A percentile compares a stretch with the other conserved stretches of the same genome.
Evolutionary conservation across 2,329 filamentous ascomycete species (phyloP).

Genomic region (Rutstroemia sp.): DNA sequence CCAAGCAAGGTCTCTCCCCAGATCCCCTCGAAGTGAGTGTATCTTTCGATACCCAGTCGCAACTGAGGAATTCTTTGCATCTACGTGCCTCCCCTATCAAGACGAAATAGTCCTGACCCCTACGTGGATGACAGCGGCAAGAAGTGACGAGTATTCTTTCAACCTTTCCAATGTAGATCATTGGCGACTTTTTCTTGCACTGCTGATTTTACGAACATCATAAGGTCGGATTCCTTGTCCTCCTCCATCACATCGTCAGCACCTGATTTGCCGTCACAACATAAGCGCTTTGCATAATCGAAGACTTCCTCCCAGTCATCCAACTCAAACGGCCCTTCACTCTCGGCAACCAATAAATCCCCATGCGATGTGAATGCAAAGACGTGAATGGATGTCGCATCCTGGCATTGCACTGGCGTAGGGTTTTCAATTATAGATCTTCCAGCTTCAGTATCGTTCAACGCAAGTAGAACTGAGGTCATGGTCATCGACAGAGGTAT

Average conservation of each 20-base stretch:
- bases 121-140: slow-evolving; percentile 3
- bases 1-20: not conserved
- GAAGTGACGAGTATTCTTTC: slow-evolving; percentile 13
- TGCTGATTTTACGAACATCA: slow-evolving; percentile 53
- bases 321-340: slow-evolving; percentile 69
- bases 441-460: slow-evolving; percentile 37
- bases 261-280: slow-evolving; percentile 39
- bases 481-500: slow-evolving; percentile 71
- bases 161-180: slow-evolving; percentile 49
- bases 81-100: not conserved
- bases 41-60: slow-evolving; percentile 1
- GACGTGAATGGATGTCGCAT: slow-evolving; percentile 69
- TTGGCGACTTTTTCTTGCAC: slow-evolving; percentile 48
- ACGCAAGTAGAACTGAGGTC: slow-evolving; percentile 56
- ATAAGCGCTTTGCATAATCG: slow-evolving; percentile 56
- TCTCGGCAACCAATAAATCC: slow-evolving; percentile 71
- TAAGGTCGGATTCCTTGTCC: slow-evolving; percentile 40
- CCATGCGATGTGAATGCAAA: slow-evolving; percentile 71
- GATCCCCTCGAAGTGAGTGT: not conserved
- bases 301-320: slow-evolving; percentile 68
- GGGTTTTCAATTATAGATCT: slow-evolving; percentile 50
- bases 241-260: slow-evolving; percentile 23
- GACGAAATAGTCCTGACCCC: not conserved
- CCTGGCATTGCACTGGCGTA: slow-evolving; percentile 51
- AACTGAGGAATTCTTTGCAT: not conserved